Evolutionary conservation across 2,329 filamentous ascomycete genomes (phyloP).

Genomic region (Fusarium tjaetaba): DNA sequence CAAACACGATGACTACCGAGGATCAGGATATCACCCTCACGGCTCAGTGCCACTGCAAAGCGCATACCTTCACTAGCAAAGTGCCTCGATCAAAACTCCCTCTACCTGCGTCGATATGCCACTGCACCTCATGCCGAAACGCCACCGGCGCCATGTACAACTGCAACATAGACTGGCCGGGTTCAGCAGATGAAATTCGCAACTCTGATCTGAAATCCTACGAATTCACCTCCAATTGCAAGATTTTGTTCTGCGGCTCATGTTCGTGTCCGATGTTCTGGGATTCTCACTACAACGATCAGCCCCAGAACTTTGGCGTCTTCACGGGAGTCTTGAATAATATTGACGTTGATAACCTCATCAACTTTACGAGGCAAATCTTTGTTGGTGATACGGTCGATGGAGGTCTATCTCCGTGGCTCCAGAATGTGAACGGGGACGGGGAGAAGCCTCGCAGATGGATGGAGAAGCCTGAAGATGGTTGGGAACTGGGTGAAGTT

Average conservation of each 20-base stretch:
- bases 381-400: conserved; percentile 62
- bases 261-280: conserved; percentile 59
- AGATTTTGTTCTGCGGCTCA: conserved; percentile 53
- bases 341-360: conserved; percentile 37
- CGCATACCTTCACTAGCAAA: conserved; percentile 51
- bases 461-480: conserved; percentile 33
- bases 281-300: conserved; percentile 21
- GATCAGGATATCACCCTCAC: conserved; percentile 26
- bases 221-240: conserved; percentile 47
- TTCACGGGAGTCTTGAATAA: conserved; percentile 53
- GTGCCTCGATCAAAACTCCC: conserved; percentile 52
- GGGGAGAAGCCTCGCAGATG: conserved; percentile 42
- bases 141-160: conserved; percentile 55
- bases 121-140: conserved; percentile 62
- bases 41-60: conserved; percentile 57
- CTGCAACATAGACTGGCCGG: conserved; percentile 36
- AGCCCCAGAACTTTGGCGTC: conserved; percentile 39
- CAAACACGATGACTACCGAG: neutral
- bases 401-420: conserved; percentile 61
- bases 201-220: conserved; percentile 49
- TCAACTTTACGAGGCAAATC: conserved; percentile 51
- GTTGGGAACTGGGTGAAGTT: conserved; percentile 43
- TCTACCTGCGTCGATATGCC: conserved; percentile 55
- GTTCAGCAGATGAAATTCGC: conserved; percentile 11
- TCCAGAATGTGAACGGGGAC: conserved; percentile 49